Evolutionary conservation across 306 rosid species (phyloP).

Genomic region (Psophocarpus tetragonolobus): DNA sequence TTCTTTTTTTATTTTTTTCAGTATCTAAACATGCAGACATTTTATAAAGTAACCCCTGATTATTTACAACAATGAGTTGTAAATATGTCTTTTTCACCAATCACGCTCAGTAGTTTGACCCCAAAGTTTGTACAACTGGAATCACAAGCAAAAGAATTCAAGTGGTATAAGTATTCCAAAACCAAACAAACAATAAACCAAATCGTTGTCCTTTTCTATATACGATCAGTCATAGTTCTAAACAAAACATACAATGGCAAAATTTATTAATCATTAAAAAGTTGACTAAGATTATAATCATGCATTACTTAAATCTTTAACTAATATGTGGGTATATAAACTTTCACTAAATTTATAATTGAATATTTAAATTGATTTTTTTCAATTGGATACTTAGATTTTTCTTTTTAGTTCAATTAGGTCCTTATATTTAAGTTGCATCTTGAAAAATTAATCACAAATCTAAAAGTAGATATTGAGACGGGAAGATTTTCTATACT

Average conservation of each 20-base stretch:
- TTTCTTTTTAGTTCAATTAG: too few relatives aligned
- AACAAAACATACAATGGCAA: neutral
- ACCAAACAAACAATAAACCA: neutral
- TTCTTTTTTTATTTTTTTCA: neutral
- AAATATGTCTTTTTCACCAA: too few relatives aligned
- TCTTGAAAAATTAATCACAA: too few relatives aligned
- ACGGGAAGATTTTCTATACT: too few relatives aligned
- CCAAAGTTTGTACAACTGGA: neutral
- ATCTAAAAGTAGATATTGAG: too few relatives aligned
- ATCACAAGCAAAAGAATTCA: constrained; percentile 20
- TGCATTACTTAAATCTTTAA: too few relatives aligned
- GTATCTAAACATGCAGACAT: neutral
- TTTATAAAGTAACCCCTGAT: neutral
- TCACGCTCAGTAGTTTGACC: neutral
- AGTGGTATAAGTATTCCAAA: neutral
- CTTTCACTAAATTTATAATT: too few relatives aligned
- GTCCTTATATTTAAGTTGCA: too few relatives aligned
- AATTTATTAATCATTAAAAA: constrained; percentile 5
- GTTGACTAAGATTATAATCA: constrained; percentile 3
- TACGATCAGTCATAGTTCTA: constrained; percentile 15
- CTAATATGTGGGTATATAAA: too few relatives aligned
- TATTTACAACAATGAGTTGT: neutral
- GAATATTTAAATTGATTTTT: too few relatives aligned
- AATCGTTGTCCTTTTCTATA: neutral
- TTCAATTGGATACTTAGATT: too few relatives aligned